Conservation (phyloP, 1,284 basidiomycete species). For the Schizopora paradoxa region DNA sequence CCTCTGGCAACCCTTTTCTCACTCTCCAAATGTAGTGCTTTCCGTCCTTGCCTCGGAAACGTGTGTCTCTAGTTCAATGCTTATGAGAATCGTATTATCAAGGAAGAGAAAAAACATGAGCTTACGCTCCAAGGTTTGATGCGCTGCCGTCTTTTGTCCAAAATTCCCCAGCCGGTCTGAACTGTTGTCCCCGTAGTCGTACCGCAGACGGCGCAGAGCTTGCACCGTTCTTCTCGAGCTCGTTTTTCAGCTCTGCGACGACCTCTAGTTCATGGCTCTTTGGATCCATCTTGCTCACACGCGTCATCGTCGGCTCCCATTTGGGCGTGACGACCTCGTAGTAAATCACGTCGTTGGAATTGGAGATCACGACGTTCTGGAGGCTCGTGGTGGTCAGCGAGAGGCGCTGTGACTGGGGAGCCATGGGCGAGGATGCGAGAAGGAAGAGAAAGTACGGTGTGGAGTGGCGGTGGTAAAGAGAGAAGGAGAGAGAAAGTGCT, state of each 20-base stretch:
- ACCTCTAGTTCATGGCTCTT: slow-evolving; percentile 31
- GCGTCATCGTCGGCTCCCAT: slow-evolving; percentile 35
- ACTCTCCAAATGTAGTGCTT: slow-evolving; percentile 30
- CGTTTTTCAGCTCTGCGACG: slow-evolving; percentile 32
- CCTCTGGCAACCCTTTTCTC: slow-evolving; percentile 27
- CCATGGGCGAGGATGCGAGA: neutral
- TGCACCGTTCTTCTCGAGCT: slow-evolving; percentile 18
- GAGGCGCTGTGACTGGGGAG: slow-evolving; percentile 29
- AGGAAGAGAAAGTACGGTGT: neutral
- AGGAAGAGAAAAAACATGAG: slow-evolving; percentile 3
- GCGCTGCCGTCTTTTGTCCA: slow-evolving; percentile 23
- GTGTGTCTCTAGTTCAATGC: slow-evolving; percentile 22
- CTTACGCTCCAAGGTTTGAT: slow-evolving; percentile 4
- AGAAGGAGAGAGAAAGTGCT: too few relatives aligned
- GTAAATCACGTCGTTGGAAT: slow-evolving; percentile 34
- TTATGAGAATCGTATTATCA: slow-evolving; percentile 1
- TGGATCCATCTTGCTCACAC: slow-evolving; percentile 31
- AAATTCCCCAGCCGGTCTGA: slow-evolving; percentile 26
- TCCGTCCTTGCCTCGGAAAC: slow-evolving; percentile 30
- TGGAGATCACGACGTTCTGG: slow-evolving; percentile 36
- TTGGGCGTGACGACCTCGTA: slow-evolving; percentile 39
- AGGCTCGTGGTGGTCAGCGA: slow-evolving; percentile 35
- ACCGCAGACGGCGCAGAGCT: slow-evolving; percentile 26
- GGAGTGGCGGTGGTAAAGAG: neutral
- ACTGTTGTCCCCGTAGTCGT: slow-evolving; percentile 27